Percentiles rank a stretch among this genome's conserved stretches.
Conservation (phyloP, 2,329 filamentous ascomycete species). For the Colletotrichum sp. region DNA sequence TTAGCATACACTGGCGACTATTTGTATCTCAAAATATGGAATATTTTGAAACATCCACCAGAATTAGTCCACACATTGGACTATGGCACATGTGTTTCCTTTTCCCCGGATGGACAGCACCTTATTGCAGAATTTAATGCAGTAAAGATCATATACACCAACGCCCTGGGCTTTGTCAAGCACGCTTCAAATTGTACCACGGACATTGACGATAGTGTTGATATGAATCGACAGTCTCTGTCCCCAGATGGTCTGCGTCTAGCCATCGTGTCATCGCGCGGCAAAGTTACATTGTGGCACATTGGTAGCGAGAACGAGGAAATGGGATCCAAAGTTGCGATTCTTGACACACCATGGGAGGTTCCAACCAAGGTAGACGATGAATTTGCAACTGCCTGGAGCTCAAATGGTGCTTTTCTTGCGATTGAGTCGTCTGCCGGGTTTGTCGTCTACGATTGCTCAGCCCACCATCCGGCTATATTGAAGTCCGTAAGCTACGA, state of each 20-base stretch:
- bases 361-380: neutral
- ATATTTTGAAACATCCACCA: neutral
- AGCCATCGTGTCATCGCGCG: neutral
- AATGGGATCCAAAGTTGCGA: neutral
- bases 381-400: neutral
- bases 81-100: no score
- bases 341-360: neutral
- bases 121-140: neutral
- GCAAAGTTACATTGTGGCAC: neutral
- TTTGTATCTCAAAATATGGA: neutral
- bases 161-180: neutral
- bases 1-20: neutral
- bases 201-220: neutral
- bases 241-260: neutral
- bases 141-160: neutral
- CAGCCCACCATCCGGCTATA: neutral
- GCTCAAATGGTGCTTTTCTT: neutral
- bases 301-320: neutral
- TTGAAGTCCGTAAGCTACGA: rapidly evolving
- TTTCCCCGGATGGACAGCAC: neutral
- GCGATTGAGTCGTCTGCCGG: neutral
- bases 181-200: neutral
- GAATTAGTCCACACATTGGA: neutral
- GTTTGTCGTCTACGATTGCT: neutral
- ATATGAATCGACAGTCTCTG: neutral